These are phyloP conservation scores for Bonia amplexicaulis DNA, from an alignment of 176 grass and related monocot species.

Conservation along the genomic window DNA sequence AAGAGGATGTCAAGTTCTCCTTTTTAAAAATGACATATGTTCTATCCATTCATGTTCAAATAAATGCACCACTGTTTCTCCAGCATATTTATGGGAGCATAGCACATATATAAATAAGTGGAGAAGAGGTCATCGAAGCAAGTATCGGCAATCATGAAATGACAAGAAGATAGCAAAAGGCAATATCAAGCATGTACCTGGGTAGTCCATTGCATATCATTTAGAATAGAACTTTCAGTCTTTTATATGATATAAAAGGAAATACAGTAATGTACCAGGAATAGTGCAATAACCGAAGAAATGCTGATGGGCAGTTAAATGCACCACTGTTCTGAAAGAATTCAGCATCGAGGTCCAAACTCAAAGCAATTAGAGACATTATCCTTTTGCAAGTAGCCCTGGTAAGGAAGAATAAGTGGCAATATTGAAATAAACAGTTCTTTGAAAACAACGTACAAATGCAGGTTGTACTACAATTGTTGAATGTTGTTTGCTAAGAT, in stretches of 20 bases:
- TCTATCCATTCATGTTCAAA: not conserved
- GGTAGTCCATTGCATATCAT: no score
- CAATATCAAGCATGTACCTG: no score
- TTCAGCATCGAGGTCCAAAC: slow-evolving; percentile 59
- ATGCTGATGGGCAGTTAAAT: not conserved
- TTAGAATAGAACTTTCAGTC: not conserved
- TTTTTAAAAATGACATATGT: not conserved
- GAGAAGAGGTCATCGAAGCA: no score
- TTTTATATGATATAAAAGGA: not conserved
- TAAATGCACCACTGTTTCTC: not conserved
- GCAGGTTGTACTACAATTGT: not conserved
- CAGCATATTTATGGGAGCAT: no score
- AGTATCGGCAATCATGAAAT: no score
- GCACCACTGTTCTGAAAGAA: slow-evolving; percentile 37
- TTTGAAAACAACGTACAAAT: not conserved
- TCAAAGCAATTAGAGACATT: slow-evolving; percentile 60
- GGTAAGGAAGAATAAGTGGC: not conserved
- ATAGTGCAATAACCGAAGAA: slow-evolving; percentile 67
- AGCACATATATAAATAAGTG: no score
- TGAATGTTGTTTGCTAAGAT: not conserved
- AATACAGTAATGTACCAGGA: slow-evolving; percentile 15
- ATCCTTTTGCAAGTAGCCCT: slow-evolving; percentile 43
- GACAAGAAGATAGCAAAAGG: no score
- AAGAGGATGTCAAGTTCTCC: not conserved
- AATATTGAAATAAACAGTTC: not conserved